Conservation (phyloP, 768 basidiomycete genomes). For the Boletus rubroflammeus region DNA sequence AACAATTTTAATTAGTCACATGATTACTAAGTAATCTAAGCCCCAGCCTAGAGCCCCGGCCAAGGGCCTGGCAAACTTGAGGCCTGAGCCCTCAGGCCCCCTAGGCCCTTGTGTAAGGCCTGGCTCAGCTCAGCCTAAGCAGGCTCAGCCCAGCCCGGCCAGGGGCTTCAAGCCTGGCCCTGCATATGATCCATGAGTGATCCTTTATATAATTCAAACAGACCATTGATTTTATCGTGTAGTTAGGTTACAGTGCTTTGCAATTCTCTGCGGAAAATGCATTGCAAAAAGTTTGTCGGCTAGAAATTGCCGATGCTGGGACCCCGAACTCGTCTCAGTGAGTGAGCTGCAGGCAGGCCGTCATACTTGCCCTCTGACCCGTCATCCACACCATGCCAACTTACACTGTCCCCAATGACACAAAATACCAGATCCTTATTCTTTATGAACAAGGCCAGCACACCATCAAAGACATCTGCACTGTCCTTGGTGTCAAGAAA, state of each 20-base stretch:
- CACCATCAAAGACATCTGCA: neutral
- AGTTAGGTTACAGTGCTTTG: too few species aligned
- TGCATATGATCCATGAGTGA: too few species aligned
- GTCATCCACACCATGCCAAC: neutral
- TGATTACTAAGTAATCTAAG: neutral
- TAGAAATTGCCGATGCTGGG: neutral
- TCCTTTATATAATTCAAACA: too few species aligned
- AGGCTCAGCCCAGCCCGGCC: too few species aligned
- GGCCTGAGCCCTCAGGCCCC: neutral
- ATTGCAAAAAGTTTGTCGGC: too few species aligned
- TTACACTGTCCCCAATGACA: neutral
- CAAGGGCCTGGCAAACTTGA: neutral
- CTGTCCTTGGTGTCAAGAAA: neutral
- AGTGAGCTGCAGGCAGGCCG: neutral
- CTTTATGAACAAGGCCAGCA: neutral
- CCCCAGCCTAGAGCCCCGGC: too few species aligned
- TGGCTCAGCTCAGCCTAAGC: too few species aligned
- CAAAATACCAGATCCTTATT: neutral
- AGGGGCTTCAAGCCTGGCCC: neutral
- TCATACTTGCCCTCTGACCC: neutral
- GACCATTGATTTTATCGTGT: too few species aligned
- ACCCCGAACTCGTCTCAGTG: neutral
- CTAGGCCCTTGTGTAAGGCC: neutral
- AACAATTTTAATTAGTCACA: neutral
- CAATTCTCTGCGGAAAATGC: too few species aligned